A percentile compares a stretch with the other conserved stretches of the same genome.
Conservation (phyloP, 495 filamentous ascomycete species). For the Annulohypoxylon moriforme region DNA sequence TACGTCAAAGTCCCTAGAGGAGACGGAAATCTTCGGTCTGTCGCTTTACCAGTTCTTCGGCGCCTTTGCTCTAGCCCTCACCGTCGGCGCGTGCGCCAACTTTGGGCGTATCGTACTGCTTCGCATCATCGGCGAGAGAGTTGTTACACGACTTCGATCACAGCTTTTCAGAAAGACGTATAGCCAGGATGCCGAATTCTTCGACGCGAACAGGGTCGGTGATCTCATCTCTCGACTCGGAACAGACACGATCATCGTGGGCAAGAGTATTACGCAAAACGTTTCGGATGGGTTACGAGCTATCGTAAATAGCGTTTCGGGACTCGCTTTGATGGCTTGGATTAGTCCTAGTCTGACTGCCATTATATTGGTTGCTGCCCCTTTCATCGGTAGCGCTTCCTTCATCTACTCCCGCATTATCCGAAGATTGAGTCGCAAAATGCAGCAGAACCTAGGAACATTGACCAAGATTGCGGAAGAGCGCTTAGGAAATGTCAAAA, state of each 20-base stretch:
- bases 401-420: slow-evolving; percentile 91
- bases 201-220: slow-evolving; percentile 96
- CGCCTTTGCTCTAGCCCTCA: slow-evolving; percentile 74
- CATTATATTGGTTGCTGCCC: slow-evolving; percentile 85
- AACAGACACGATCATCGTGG: slow-evolving; percentile 96
- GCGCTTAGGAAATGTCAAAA: slow-evolving; percentile 92
- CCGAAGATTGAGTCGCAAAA: slow-evolving; percentile 85
- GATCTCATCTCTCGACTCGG: slow-evolving; percentile 95
- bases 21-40: slow-evolving; percentile 75
- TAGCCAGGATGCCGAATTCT: slow-evolving; percentile 96
- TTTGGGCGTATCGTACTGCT: slow-evolving; percentile 94
- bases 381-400: slow-evolving; percentile 89
- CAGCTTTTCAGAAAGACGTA: slow-evolving; percentile 91
- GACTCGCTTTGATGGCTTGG: slow-evolving; percentile 91
- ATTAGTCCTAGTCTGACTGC: slow-evolving; percentile 91
- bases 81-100: slow-evolving; percentile 83
- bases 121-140: slow-evolving; percentile 93
- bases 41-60: slow-evolving; percentile 81
- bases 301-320: slow-evolving; percentile 86
- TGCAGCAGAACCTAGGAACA: slow-evolving; percentile 90
- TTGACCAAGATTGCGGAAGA: slow-evolving; percentile 98
- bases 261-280: slow-evolving; percentile 98
- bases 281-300: slow-evolving; percentile 92
- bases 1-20: slow-evolving; percentile 66
- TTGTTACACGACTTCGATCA: slow-evolving; percentile 88